Base-by-base conservation (phyloP, 2,329 filamentous ascomycete species). In the Lachnellula cervina region DNA sequence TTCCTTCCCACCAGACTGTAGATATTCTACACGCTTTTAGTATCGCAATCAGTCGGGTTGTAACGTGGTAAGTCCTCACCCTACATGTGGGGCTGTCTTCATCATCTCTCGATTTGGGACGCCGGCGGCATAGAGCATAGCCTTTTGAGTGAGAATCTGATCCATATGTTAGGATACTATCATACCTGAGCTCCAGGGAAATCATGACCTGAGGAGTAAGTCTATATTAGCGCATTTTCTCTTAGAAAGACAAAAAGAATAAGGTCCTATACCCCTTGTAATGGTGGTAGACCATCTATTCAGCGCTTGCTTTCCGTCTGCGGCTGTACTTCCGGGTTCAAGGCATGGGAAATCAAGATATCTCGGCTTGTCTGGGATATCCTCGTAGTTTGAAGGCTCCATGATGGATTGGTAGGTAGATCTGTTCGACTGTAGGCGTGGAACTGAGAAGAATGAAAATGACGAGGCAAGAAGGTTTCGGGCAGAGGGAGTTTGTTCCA, bases 121-220 rank as follows among this genome's bases (percentile, higher is more conserved):
- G 23, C 93, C 93, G 8, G 93, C 91, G 14, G 89, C 92, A 73
- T 96, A 97, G 21, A 97, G 81, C 93, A 97, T 97, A 43, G 93
- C 90, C 87, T 92, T 17, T n/a, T 16, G 5, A 7, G 34, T 51
- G 23, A 52, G 38, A 25, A 51, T 38, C 42, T 48, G 21, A 6
- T n/a, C 28, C 48, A 14, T 37, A 43, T 23, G 37, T 28, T 28
- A 19, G 16, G 35, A 52, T 19, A 38, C 35, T 35, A 28, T 59
- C 54, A 72, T 72, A 89, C 90, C 81, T 96, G 90, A 47, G 93
- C 91, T 28, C 90, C 93, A 0, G 93, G 92, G 66, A 89, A 96
- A 72, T 96, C 90, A 84, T 96, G 90, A 54, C 81, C 88, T 55
- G 28, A 8, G 2, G 32, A 40, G n/a, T 16, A 42, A 35, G 37